Percentiles rank a stretch among this genome's conserved stretches.
Conservation (phyloP, 306 rosid genomes). For the Cajanus cajan region DNA sequence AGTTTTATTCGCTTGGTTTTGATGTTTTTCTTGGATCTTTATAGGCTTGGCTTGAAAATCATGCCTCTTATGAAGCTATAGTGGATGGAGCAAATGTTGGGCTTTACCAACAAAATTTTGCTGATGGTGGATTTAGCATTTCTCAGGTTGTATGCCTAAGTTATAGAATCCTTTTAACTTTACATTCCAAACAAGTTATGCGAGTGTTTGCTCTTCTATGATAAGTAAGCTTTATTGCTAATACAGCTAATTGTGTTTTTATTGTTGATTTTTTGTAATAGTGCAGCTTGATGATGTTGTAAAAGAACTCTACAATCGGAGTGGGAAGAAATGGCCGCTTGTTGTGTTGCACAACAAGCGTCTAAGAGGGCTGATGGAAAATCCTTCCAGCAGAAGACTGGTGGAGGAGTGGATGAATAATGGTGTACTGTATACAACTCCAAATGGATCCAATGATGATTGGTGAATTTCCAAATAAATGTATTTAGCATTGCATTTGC, state of each 20-base stretch:
- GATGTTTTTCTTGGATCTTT: not conserved
- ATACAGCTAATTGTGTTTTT: slow-evolving; percentile 35
- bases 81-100: slow-evolving; percentile 95
- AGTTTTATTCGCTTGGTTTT: slow-evolving; percentile 2
- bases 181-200: not conserved
- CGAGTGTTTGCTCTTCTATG: not conserved
- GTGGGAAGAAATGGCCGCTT: slow-evolving; percentile 75
- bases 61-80: slow-evolving; percentile 59
- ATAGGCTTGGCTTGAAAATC: slow-evolving; percentile 72
- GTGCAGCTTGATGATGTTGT: slow-evolving; percentile 82
- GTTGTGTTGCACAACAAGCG: slow-evolving; percentile 83
- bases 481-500: not conserved
- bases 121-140: slow-evolving; percentile 82
- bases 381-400: slow-evolving; percentile 57
- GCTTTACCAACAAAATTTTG: slow-evolving; percentile 92
- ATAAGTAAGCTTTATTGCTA: not conserved
- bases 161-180: not conserved
- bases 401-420: slow-evolving; percentile 75
- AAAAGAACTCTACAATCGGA: slow-evolving; percentile 57
- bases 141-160: slow-evolving; percentile 63
- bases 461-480: slow-evolving; percentile 54
- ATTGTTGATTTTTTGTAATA: slow-evolving; percentile 36
- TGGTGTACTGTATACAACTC: slow-evolving; percentile 77
- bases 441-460: slow-evolving; percentile 90
- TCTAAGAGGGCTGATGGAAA: slow-evolving; percentile 57